A percentile compares a stretch with the other conserved stretches of the same genome.
Evolutionary conservation across 2,329 filamentous ascomycete species (phyloP).

Genomic region (Thielaviopsis euricoi): DNA sequence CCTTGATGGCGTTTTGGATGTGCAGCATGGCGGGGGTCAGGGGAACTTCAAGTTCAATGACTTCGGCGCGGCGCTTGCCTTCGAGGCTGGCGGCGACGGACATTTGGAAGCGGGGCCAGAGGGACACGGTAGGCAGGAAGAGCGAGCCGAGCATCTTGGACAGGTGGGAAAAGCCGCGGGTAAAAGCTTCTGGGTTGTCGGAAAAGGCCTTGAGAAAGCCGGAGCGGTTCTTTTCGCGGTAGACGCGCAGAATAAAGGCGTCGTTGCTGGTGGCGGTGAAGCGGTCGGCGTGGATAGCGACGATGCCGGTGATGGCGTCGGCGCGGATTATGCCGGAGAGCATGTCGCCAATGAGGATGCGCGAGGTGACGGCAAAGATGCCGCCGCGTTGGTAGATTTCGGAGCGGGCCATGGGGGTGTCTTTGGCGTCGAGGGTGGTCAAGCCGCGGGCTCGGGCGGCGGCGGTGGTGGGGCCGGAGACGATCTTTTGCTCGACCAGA

Average conservation of each 20-base stretch:
- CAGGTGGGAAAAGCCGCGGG: slow-evolving; percentile 72
- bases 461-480: slow-evolving; percentile 34
- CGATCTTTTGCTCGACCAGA: slow-evolving; percentile 82
- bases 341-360: slow-evolving; percentile 87
- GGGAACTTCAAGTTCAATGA: slow-evolving; percentile 87
- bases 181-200: slow-evolving; percentile 82
- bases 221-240: slow-evolving; percentile 80
- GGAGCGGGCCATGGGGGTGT: slow-evolving; percentile 76
- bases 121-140: slow-evolving; percentile 70
- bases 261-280: slow-evolving; percentile 76
- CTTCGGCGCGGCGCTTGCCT: slow-evolving; percentile 82
- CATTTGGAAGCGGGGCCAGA: slow-evolving; percentile 90
- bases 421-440: slow-evolving; percentile 85
- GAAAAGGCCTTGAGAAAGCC: slow-evolving; percentile 96
- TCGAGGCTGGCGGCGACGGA: slow-evolving; percentile 80
- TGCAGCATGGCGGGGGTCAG: slow-evolving; percentile 91
- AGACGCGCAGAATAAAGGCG: slow-evolving; percentile 88
- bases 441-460: slow-evolving; percentile 66
- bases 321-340: slow-evolving; percentile 69
- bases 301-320: slow-evolving; percentile 68
- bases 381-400: slow-evolving; percentile 84
- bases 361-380: slow-evolving; percentile 88
- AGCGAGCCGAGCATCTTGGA: slow-evolving; percentile 83
- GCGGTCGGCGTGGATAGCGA: slow-evolving; percentile 79
- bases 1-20: slow-evolving; percentile 86